A percentile compares a stretch with the other conserved stretches of the same genome.
These are phyloP conservation scores for Diplocarpon mali DNA, from an alignment of 2,329 filamentous ascomycete genomes.

Conservation along the genomic window DNA sequence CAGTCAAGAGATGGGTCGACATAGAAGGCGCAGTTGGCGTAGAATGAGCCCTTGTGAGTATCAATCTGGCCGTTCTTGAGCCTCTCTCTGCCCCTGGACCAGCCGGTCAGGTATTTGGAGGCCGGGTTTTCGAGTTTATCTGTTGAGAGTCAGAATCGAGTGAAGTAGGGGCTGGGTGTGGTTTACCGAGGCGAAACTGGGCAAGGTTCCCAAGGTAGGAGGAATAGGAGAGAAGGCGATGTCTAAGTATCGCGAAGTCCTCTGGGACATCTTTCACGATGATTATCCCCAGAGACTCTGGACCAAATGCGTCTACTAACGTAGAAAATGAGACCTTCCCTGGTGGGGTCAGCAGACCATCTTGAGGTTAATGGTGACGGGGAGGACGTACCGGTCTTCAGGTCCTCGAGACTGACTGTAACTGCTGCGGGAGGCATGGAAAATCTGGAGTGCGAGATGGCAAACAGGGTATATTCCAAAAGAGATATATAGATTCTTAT, in stretches of 20 bases:
- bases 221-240: conserved; percentile 69
- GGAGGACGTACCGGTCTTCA: conserved; percentile 40
- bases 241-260: conserved; percentile 60
- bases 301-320: conserved; percentile 75
- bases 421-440: conserved; percentile 23
- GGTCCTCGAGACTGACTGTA: conserved; percentile 49
- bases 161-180: neutral
- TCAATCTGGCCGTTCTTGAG: conserved; percentile 69
- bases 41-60: conserved; percentile 73
- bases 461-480: neutral
- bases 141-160: conserved; percentile 20
- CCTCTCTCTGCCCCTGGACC: conserved; percentile 74
- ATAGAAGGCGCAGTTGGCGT: conserved; percentile 74
- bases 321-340: conserved; percentile 57
- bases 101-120: conserved; percentile 58
- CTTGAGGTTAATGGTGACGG: neutral
- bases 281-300: conserved; percentile 81
- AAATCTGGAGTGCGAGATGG: neutral
- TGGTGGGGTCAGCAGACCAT: conserved; percentile 27
- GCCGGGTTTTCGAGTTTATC: conserved; percentile 46
- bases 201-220: conserved; percentile 82
- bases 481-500: no score
- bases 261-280: conserved; percentile 77
- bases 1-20: conserved; percentile 51
- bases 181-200: conserved; percentile 55